Evolutionary conservation across 768 basidiomycete genomes (phyloP).

Genomic region (Gelatoporia subvermispora): DNA sequence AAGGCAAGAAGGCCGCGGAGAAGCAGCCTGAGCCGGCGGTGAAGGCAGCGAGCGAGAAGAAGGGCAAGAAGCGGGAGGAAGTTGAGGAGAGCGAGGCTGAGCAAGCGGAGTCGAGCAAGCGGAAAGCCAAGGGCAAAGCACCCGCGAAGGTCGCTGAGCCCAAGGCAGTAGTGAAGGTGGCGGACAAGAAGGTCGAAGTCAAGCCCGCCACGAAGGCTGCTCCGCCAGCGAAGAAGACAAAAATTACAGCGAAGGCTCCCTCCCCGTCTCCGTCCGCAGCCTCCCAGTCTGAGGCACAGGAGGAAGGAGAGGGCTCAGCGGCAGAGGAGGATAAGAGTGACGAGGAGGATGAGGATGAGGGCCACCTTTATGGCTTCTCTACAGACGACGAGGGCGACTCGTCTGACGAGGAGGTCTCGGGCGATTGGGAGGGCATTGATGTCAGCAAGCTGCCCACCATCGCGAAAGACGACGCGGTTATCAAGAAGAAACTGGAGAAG

Average conservation of each 20-base stretch:
- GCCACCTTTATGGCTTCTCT: conserved; percentile 68
- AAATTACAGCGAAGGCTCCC: conserved; percentile 4
- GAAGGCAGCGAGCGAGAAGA: conserved; percentile 1
- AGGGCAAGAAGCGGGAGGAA: conserved; percentile 3
- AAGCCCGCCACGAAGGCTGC: neutral
- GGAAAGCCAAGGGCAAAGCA: conserved; percentile 6
- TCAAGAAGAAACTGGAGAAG: conserved; percentile 53
- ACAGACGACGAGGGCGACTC: conserved; percentile 69
- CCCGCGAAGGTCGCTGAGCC: neutral
- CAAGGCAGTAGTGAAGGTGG: neutral
- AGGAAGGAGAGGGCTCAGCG: neutral
- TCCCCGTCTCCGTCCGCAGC: conserved; percentile 8
- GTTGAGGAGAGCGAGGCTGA: neutral
- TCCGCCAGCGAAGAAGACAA: conserved; percentile 1
- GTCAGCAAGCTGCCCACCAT: conserved; percentile 75
- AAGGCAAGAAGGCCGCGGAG: conserved; percentile 1
- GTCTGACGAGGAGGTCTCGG: conserved; percentile 71
- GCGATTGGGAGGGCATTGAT: conserved; percentile 54
- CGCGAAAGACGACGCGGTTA: conserved; percentile 80
- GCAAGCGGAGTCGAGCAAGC: neutral
- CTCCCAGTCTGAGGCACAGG: conserved; percentile 6
- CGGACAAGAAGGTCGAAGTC: neutral
- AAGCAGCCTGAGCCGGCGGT: conserved; percentile 3
- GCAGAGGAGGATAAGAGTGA: conserved; percentile 2
- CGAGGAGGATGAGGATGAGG: conserved; percentile 24